Evolutionary conservation across 2,329 filamentous ascomycete species (phyloP), one percentile per base, ranked within the genome.

Genomic region (Dothistroma pini): DNA sequence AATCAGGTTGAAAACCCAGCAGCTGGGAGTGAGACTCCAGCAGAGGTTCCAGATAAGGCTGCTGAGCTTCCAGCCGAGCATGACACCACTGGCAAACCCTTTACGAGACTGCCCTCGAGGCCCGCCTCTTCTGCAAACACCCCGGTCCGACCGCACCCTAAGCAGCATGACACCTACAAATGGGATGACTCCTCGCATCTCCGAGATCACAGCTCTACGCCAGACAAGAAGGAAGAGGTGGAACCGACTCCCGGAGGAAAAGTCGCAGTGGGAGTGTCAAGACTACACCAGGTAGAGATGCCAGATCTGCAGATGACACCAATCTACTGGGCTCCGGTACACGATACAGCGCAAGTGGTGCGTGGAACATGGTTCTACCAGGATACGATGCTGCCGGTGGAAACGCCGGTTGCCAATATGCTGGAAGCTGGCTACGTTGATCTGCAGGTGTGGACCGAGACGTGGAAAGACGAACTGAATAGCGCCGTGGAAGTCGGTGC

Each of bases 281-380:
- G 92, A 66, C 80, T 99, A 60, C 93, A 99, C 73, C 84, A 93
- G 70, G 93, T 97, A 1, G 87, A 90, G 60, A 81, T 97, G 68
- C 92, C 93, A 22, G 84, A 84, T 57, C 78, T 96, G 35, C 60
- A 80, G 70, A 96, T 99, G 92, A 91, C 93, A 74, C 95, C 95
- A 0, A 97, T 97, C 62, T 99, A 99, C 74, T 99, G 95, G 95
- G 93, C 89, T 19, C 93, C 95, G 8, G 84, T 97, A 34, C 92
- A 96, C 69, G 95, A 97, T 71, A 84, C 96, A 34, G 89, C 91
- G 7, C 81, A 87, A 38, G 92, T 97, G 1, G 83, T 89, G 60
- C 84, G 95, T 66, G 92, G 90, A 0, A 97, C 93, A 0, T 99
- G 95, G 95, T 99, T 99, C 74, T 97, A 97, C 76, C 89, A 89